Base-by-base conservation (phyloP, 768 basidiomycete genomes). In the Lactifluus pinguis region DNA sequence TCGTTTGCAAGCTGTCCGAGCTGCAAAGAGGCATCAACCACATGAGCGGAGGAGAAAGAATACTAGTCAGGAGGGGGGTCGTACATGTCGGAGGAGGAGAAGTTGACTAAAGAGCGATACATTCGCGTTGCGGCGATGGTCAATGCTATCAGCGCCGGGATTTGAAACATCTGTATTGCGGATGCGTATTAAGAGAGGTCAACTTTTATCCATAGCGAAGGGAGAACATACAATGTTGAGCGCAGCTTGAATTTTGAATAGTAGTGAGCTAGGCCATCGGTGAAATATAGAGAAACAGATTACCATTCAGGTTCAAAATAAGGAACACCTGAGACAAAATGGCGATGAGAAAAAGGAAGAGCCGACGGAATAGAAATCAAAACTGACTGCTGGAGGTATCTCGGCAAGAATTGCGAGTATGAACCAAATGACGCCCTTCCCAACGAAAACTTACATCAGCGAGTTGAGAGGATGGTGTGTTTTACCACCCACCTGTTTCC, bases 51-150 rank as follows among this genome's bases (percentile, higher is more conserved):
- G 32, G 32, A 34, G 32, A 34, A 34, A 25, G 25, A 9, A 34
- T 34, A 34, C 6, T 34, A 34, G 9, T 25, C 2, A 34, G 32
- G 3, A 5, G 9, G 57, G 10, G 13, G 6, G 6, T 4, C n/a
- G 14, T 44, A 53, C 53, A 41, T 29, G 2, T 53, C 25, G 7
- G 39, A 7, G 14, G 29, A 25, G 17, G 4, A 2, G 30, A 53
- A 42, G 10, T 42, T 29, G n/a, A 29, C 8, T 8, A 53, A 25
- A 13, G 32, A 38, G 17, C 57, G 57, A 47, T 59, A 49, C 38
- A 61, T 53, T 14, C 50, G 55, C 10, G 63, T 64, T 3, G 63
- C 63, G 13, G 49, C 53, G 25, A 59, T 47, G 29, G 51, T 4
- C 34, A 53, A 38, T 9, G 29, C 39, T 15, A 47, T 47, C 34